A percentile compares a stretch with the other conserved stretches of the same genome.
Conservation (phyloP, 495 filamentous ascomycete genomes). For the Patellaria atrata region DNA sequence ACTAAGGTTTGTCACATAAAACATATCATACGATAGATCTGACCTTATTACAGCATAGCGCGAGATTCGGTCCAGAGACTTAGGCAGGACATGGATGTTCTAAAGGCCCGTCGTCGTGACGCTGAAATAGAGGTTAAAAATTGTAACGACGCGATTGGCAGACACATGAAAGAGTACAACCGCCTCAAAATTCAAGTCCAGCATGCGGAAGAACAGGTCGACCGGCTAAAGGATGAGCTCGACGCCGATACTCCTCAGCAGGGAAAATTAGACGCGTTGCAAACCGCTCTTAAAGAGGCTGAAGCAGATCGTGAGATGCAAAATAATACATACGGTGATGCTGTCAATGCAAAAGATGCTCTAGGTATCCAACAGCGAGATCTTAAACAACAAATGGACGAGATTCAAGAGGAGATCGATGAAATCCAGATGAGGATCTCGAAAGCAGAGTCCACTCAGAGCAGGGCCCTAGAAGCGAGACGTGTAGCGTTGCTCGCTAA, state of each 20-base stretch:
- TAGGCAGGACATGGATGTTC: conserved; percentile 17
- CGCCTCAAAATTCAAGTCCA: conserved; percentile 42
- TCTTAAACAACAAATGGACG: conserved; percentile 30
- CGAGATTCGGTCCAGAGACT: conserved; percentile 7
- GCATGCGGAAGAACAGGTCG: conserved; percentile 40
- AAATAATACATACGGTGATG: conserved; percentile 38
- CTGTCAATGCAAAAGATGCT: conserved; percentile 35
- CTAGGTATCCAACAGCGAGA: conserved; percentile 31
- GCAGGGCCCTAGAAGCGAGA: conserved; percentile 35
- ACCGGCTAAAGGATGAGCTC: conserved; percentile 44
- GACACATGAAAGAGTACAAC: conserved; percentile 32
- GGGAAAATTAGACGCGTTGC: conserved; percentile 46
- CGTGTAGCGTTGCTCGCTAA: conserved; percentile 44
- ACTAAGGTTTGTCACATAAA: conserved; percentile 9
- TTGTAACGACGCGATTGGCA: conserved; percentile 31
- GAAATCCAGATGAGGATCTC: conserved; percentile 30
- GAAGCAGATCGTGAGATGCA: conserved; percentile 34
- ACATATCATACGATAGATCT: too few species aligned
- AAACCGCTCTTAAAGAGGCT: conserved; percentile 35
- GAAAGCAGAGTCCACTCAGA: conserved; percentile 45
- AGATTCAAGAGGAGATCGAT: conserved; percentile 29
- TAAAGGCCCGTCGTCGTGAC: conserved; percentile 13
- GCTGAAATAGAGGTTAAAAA: conserved; percentile 14
- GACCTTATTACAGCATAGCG: too few species aligned
- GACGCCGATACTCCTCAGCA: conserved; percentile 45